Evolutionary conservation across 2,329 filamentous ascomycete species (phyloP), one percentile per base, ranked within the genome.

Genomic region (Trichoderma aggressivum): DNA sequence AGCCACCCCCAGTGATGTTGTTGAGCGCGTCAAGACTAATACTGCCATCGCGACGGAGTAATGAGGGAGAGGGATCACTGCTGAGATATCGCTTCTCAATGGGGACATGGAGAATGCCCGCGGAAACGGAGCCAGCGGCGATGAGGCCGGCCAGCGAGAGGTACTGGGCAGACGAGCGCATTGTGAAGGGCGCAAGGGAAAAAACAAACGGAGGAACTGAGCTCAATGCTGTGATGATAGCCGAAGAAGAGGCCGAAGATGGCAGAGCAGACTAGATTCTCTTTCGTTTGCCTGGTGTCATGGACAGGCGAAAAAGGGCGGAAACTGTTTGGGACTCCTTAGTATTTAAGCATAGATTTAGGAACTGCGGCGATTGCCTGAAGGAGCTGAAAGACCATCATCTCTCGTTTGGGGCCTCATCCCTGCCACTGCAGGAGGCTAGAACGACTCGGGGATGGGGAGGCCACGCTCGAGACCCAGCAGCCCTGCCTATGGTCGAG

Each of bases 1-100:
- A 90, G 16, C 86, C 84, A 39, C 86, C 87, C 59, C 83, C 85
- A 0, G 83, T 84, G 72, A 88, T 75, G 73, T 87, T 88, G 79
- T 90, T 89, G 76, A 84, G 61, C 36, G 80, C 80, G 10, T 76
- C 79, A 43, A 88, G 77, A 43, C 71, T 71, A n/a, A 80, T 56
- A 26, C 75, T 75, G 50, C 73, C 76, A 68, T 78, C 77, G 59
- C 77, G 75, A 59, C 75, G 76, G 63, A 74, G 53, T 62, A 79
- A 73, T n/a, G 72, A 62, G 50, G 63, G 74, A n/a, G 18, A 16
- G n/a, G 6, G 24, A 7, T 61, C 28, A 21, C 70, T 59, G 28
- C 14, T 30, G 63, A 70, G 62, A 6, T 60, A 21, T 16, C 73
- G 59, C 53, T 73, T 72, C n/a, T 68, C 60, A 26, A 77, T 26